phyloP scores from a whole-genome alignment of 2,329 filamentous ascomycete species.

The Alternaria tenuissima region DNA sequence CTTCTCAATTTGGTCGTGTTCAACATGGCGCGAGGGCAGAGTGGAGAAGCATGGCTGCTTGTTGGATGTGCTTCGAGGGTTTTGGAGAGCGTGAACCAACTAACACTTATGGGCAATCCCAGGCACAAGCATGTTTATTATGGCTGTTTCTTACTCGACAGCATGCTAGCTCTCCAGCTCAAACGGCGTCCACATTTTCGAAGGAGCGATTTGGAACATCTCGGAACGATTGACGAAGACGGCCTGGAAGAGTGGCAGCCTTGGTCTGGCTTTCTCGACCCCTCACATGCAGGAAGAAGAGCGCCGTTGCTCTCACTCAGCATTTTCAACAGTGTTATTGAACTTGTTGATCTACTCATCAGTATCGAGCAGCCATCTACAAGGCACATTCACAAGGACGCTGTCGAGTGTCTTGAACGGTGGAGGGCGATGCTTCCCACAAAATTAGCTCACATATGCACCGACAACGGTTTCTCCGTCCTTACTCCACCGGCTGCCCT shows the following conservation, averaged over 20 bases:
- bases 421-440: conserved; percentile 46
- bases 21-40: conserved; percentile 67
- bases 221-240: conserved; percentile 67
- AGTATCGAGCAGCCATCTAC: conserved; percentile 10
- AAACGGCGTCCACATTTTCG: conserved; percentile 61
- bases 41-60: conserved; percentile 68
- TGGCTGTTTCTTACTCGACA: conserved; percentile 70
- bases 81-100: conserved; percentile 53
- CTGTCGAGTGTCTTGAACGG: conserved; percentile 46
- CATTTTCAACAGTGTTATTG: conserved; percentile 61
- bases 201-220: conserved; percentile 56
- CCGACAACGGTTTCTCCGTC: conserved; percentile 19
- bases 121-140: conserved; percentile 57
- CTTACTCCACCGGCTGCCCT: conserved; percentile 39
- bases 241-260: conserved; percentile 78
- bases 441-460: conserved; percentile 32
- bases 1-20: conserved; percentile 65
- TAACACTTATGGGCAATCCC: conserved; percentile 39
- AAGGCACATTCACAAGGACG: conserved; percentile 18
- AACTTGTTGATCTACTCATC: conserved; percentile 37
- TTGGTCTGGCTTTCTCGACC: conserved; percentile 64
- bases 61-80: conserved; percentile 70
- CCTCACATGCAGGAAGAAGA: conserved; percentile 26
- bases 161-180: conserved; percentile 62
- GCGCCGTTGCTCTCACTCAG: conserved; percentile 57